Conservation (phyloP, 2,329 filamentous ascomycete species). For the Pyrenophora teres region DNA sequence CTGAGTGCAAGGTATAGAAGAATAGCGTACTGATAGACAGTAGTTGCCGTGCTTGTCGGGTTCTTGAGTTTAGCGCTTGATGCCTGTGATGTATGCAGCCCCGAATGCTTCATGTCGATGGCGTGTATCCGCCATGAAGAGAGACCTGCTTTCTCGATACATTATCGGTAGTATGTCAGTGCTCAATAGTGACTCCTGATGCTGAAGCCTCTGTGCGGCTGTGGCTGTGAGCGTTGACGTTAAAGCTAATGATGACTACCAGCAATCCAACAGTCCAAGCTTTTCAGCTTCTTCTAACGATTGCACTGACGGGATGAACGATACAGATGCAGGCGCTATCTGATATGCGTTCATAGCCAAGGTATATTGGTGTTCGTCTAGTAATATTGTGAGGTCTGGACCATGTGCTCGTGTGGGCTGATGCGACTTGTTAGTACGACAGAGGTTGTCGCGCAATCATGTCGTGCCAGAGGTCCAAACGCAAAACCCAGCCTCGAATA, state of each 20-base stretch:
- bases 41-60: slow-evolving; percentile 6
- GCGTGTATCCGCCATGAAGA: not conserved
- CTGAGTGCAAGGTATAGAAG: slow-evolving; percentile 14
- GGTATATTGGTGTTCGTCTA: not conserved
- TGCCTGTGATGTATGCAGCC: not conserved
- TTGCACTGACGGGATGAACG: not conserved
- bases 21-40: slow-evolving; percentile 6
- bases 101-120: slow-evolving; percentile 2
- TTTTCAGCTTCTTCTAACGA: not conserved
- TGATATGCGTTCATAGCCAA: not conserved
- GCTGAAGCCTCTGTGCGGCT: slow-evolving; percentile 7
- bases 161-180: not conserved
- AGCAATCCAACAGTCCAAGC: slow-evolving; percentile 5
- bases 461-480: not conserved
- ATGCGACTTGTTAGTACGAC: not conserved
- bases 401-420: no score
- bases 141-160: not conserved
- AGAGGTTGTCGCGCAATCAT: not conserved
- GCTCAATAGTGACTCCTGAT: not conserved
- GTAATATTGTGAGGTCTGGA: no score
- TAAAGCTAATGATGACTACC: not conserved
- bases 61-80: not conserved
- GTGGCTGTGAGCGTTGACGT: not conserved
- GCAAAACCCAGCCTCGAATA: no score
- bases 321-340: not conserved